These are phyloP conservation scores for Pugionium dolabratum DNA, from an alignment of 345 rosid species.

Conservation along the genomic window DNA sequence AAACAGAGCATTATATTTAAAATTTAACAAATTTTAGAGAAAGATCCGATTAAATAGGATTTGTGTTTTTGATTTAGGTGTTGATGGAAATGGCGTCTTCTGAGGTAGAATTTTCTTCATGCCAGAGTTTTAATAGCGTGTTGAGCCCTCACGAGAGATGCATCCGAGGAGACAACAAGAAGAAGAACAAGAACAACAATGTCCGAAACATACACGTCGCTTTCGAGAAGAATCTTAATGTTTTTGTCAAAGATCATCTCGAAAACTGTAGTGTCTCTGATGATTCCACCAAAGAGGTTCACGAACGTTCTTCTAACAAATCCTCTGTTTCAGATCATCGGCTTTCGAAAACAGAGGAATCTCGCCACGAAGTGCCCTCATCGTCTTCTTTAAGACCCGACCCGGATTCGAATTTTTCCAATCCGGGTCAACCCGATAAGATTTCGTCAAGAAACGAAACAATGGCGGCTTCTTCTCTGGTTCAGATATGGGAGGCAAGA, in stretches of 20 bases:
- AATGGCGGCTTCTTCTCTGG: constrained; percentile 76
- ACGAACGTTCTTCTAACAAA: constrained; percentile 30
- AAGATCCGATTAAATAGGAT: constrained; percentile 31
- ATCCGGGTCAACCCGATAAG: constrained; percentile 29
- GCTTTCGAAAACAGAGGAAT: constrained; percentile 40
- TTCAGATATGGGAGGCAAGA: constrained; percentile 92
- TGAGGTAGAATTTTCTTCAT: constrained; percentile 61
- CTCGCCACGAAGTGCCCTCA: constrained; percentile 15
- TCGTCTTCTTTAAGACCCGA: constrained; percentile 26
- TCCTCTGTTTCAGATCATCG: constrained; percentile 45
- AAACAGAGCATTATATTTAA: neutral
- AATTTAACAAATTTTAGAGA: neutral
- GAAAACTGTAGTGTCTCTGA: constrained; percentile 42
- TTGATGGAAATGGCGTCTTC: constrained; percentile 66
- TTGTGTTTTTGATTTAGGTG: constrained; percentile 20
- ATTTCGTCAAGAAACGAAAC: constrained; percentile 14
- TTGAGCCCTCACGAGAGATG: constrained; percentile 52
- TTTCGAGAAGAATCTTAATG: constrained; percentile 64
- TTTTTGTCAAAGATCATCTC: constrained; percentile 62
- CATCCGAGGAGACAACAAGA: constrained; percentile 41
- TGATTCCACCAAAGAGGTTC: constrained; percentile 1
- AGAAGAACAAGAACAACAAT: constrained; percentile 29
- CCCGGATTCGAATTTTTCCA: neutral
- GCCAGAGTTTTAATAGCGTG: constrained; percentile 60
- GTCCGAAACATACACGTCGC: constrained; percentile 45